Evolutionary conservation across 2,329 filamentous ascomycete species (phyloP).

Genomic region (Neonectria magnoliae): DNA sequence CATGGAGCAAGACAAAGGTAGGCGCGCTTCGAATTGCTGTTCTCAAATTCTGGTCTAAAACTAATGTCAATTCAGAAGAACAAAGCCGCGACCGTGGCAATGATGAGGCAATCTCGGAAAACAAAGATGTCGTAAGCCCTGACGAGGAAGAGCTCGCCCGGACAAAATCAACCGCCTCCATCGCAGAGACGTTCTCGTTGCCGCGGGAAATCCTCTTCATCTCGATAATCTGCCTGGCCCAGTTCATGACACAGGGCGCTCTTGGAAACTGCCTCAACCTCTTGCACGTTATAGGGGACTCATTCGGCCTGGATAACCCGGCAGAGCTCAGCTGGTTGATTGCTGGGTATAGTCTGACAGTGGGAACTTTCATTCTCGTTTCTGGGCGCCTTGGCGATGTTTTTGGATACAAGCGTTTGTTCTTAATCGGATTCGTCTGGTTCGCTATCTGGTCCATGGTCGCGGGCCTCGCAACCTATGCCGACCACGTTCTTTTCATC

Average conservation of each 20-base stretch:
- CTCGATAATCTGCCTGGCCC: constrained; percentile 36
- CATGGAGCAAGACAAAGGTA: not conserved
- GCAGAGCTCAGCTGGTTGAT: constrained; percentile 58
- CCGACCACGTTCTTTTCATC: constrained; percentile 57
- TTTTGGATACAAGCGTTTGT: constrained; percentile 65
- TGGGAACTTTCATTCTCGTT: constrained; percentile 63
- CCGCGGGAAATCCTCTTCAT: constrained; percentile 33
- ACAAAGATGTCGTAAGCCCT: not conserved
- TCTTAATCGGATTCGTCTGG: constrained; percentile 65
- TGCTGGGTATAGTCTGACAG: constrained; percentile 38
- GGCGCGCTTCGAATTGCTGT: not conserved
- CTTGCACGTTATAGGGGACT: constrained; percentile 35
- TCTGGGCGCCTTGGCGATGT: constrained; percentile 66
- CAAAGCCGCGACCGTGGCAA: not conserved
- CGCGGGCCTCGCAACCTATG: constrained; percentile 54
- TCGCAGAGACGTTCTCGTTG: constrained; percentile 36
- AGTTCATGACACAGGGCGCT: constrained; percentile 39
- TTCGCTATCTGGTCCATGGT: constrained; percentile 63
- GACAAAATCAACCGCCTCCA: constrained; percentile 33
- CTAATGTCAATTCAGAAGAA: not conserved
- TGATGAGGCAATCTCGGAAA: not conserved
- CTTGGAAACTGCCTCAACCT: constrained; percentile 40
- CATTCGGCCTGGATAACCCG: constrained; percentile 34
- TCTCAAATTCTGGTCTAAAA: not conserved
- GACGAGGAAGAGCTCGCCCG: constrained; percentile 24